Evolutionary conservation across 2,329 filamentous ascomycete species (phyloP).

Genomic region (Trichoderma semiorbis): DNA sequence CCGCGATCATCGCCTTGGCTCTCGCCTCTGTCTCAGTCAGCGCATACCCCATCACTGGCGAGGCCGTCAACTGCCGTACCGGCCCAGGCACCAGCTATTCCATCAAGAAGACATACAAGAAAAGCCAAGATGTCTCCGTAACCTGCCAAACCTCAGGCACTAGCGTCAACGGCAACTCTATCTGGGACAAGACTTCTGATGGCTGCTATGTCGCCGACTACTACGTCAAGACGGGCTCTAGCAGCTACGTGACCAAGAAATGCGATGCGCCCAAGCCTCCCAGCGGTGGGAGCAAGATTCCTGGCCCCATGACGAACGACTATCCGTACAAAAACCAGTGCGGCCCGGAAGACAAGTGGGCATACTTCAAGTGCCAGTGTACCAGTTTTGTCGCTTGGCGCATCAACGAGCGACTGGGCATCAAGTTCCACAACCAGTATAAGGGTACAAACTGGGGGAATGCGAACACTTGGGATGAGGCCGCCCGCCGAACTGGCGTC

Average conservation of each 20-base stretch:
- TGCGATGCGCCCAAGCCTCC: constrained; percentile 5
- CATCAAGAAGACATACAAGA: constrained; percentile 18
- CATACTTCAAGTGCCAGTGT: constrained; percentile 23
- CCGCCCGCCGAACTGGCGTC: constrained; percentile 17
- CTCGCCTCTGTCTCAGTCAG: neutral
- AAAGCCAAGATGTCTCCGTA: constrained; percentile 18
- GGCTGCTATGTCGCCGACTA: constrained; percentile 21
- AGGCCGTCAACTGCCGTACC: constrained; percentile 20
- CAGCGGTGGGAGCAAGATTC: neutral
- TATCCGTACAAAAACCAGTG: constrained; percentile 24
- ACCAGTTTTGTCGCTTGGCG: constrained; percentile 25
- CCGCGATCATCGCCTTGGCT: neutral
- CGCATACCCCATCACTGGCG: constrained; percentile 18
- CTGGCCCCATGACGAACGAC: constrained; percentile 21
- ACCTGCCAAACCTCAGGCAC: constrained; percentile 20
- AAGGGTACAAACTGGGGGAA: constrained; percentile 24
- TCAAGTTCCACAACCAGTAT: constrained; percentile 24
- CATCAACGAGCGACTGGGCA: constrained; percentile 22
- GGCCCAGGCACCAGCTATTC: constrained; percentile 15
- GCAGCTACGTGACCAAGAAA: constrained; percentile 9
- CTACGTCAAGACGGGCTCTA: constrained; percentile 21
- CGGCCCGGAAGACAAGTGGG: constrained; percentile 20
- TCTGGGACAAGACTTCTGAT: constrained; percentile 21
- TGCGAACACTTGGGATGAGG: constrained; percentile 24
- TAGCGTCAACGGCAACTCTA: constrained; percentile 14